A percentile compares a stretch with the other conserved stretches of the same genome.
Conservation (phyloP, 2,329 filamentous ascomycete genomes). For the Colletotrichum nymphaeae region DNA sequence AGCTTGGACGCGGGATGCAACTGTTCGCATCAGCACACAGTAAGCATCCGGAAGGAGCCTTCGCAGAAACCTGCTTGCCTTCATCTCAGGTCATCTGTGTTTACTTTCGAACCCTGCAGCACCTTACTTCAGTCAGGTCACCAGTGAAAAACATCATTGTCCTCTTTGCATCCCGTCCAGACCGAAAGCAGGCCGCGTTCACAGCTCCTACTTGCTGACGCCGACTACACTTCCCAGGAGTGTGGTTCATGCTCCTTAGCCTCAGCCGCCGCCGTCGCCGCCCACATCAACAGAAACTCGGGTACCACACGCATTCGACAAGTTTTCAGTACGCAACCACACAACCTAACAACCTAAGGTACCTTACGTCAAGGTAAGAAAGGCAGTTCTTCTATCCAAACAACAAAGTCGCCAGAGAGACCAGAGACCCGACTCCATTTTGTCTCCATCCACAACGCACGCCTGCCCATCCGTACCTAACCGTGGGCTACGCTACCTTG, state of each 20-base stretch:
- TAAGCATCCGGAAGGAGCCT: background rate
- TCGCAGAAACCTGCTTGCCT: constrained; percentile 12
- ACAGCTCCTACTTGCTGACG: background rate
- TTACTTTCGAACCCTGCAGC: constrained; percentile 4
- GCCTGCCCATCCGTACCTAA: constrained; percentile 2
- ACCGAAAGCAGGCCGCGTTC: constrained; percentile 10
- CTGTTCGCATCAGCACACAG: background rate
- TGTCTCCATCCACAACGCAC: background rate
- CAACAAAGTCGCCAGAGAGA: background rate
- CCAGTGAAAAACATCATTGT: background rate
- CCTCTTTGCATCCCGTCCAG: background rate
- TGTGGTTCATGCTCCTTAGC: background rate
- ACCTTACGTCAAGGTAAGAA: too few relatives aligned
- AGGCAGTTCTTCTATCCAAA: background rate
- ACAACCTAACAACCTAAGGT: too few relatives aligned
- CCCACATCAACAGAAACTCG: constrained; percentile 16
- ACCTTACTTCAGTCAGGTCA: too few relatives aligned
- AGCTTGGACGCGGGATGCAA: constrained; percentile 1
- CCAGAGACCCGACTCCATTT: background rate
- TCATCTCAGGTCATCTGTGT: constrained; percentile 8
- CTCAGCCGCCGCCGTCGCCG: background rate
- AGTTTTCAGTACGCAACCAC: background rate
- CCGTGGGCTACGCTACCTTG: background rate
- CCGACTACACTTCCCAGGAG: background rate
- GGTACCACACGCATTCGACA: background rate